Percentiles rank a stretch among this genome's conserved stretches.
Evolutionary conservation across 371 early-diverging fungal genomes (phyloP).

Genomic region (Apophysomyces trapeziformis): DNA sequence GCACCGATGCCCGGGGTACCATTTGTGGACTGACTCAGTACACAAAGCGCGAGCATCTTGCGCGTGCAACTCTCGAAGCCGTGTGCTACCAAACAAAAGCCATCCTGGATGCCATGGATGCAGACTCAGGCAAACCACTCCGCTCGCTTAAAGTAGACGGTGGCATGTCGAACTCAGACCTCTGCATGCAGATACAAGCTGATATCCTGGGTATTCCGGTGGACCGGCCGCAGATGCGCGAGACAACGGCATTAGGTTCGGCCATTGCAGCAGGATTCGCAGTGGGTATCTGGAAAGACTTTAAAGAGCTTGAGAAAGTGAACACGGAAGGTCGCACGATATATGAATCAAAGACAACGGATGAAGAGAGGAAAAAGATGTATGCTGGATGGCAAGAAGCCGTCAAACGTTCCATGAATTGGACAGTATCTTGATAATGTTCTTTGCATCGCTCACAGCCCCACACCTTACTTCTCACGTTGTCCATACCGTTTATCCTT

Average conservation of each 20-base stretch:
- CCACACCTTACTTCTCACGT: no score
- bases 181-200: constrained; percentile 91
- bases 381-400: constrained; percentile 80
- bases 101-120: constrained; percentile 88
- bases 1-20: constrained; percentile 85
- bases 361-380: constrained; percentile 58
- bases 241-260: constrained; percentile 93
- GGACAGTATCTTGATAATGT: constrained; percentile 34
- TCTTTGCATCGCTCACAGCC: neutral
- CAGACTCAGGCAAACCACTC: constrained; percentile 71
- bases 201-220: constrained; percentile 85
- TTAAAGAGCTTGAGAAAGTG: constrained; percentile 32
- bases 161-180: constrained; percentile 88
- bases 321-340: constrained; percentile 28
- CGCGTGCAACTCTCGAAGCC: constrained; percentile 87
- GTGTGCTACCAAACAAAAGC: constrained; percentile 93
- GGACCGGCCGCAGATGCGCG: constrained; percentile 85
- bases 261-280: constrained; percentile 92
- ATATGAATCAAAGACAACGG: constrained; percentile 41
- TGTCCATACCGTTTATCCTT: no score
- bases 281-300: constrained; percentile 70
- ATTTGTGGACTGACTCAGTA: constrained; percentile 89
- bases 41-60: constrained; percentile 82
- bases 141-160: constrained; percentile 86
- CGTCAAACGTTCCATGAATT: constrained; percentile 68